phyloP scores from a whole-genome alignment of 1,284 basidiomycete species.

The Puccinia triticina region DNA sequence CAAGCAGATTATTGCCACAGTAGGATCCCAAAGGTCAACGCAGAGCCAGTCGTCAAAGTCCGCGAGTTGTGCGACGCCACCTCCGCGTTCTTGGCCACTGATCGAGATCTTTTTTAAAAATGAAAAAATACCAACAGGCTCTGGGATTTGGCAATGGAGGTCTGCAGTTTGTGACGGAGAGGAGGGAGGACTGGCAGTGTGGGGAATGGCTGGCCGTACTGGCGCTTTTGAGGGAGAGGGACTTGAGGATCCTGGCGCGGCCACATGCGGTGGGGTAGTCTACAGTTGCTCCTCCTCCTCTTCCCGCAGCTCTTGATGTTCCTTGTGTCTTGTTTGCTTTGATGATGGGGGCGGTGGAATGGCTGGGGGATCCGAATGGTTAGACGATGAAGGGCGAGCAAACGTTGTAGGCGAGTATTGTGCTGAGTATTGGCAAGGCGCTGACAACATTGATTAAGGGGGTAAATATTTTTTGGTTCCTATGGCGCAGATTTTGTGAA shows the following conservation, averaged over 20 bases:
- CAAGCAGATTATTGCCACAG: slow-evolving; percentile 70
- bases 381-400: too few species aligned
- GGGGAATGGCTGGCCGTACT: slow-evolving; percentile 34
- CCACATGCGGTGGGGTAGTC: slow-evolving; percentile 53
- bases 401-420: too few species aligned
- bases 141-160: background rate
- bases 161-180: slow-evolving; percentile 2
- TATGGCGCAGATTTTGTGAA: too few species aligned
- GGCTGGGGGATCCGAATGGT: slow-evolving; percentile 44
- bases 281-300: slow-evolving; percentile 55
- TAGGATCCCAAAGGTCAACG: slow-evolving; percentile 82
- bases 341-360: slow-evolving; percentile 5
- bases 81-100: slow-evolving; percentile 94
- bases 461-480: too few species aligned
- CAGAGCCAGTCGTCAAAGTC: slow-evolving; percentile 84
- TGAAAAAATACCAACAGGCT: background rate
- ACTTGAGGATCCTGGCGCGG: slow-evolving; percentile 53
- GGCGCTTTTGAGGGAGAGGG: slow-evolving; percentile 50
- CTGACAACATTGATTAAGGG: too few species aligned
- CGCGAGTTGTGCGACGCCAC: slow-evolving; percentile 88
- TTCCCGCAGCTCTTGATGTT: background rate
- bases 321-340: slow-evolving; percentile 9
- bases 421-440: too few species aligned
- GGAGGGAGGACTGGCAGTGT: background rate
- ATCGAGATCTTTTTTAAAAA: slow-evolving; percentile 95